These are phyloP conservation scores for Amphibolis antarctica DNA, from an alignment of 106 monocot species.

Conservation along the genomic window DNA sequence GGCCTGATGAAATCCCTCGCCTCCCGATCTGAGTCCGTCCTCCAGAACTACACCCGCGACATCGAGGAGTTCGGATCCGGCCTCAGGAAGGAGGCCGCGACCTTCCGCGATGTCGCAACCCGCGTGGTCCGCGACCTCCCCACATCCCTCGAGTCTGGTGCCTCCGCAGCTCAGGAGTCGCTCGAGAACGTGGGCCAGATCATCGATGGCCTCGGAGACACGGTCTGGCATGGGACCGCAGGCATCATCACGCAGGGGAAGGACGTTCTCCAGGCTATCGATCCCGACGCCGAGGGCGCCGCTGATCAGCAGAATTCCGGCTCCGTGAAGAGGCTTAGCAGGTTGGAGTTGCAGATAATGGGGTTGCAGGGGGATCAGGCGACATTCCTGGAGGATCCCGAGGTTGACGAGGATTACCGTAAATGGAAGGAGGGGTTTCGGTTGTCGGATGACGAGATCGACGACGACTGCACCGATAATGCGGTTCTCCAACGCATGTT, in stretches of 20 bases:
- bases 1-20: slow-evolving; percentile 72
- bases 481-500: slow-evolving; percentile 34
- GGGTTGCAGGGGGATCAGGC: slow-evolving; percentile 50
- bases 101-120: slow-evolving; percentile 57
- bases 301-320: neutral
- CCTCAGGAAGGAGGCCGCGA: slow-evolving; percentile 61
- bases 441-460: slow-evolving; percentile 53
- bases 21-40: slow-evolving; percentile 61
- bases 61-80: slow-evolving; percentile 84
- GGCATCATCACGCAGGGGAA: slow-evolving; percentile 45
- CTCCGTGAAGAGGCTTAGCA: slow-evolving; percentile 31
- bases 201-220: slow-evolving; percentile 52
- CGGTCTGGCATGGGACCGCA: slow-evolving; percentile 39
- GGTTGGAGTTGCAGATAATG: slow-evolving; percentile 58
- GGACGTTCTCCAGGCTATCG: slow-evolving; percentile 27
- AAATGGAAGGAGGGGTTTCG: slow-evolving; percentile 47
- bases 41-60: slow-evolving; percentile 78
- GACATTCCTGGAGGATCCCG: slow-evolving; percentile 61
- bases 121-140: slow-evolving; percentile 48
- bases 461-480: slow-evolving; percentile 41
- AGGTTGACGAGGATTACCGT: slow-evolving; percentile 48
- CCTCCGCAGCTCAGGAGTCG: slow-evolving; percentile 61
- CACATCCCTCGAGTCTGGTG: slow-evolving; percentile 55
- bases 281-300: neutral
- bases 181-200: slow-evolving; percentile 79